These are phyloP conservation scores for Metrosideros polymorpha DNA, from an alignment of 441 rosid species.

Conservation along the genomic window DNA sequence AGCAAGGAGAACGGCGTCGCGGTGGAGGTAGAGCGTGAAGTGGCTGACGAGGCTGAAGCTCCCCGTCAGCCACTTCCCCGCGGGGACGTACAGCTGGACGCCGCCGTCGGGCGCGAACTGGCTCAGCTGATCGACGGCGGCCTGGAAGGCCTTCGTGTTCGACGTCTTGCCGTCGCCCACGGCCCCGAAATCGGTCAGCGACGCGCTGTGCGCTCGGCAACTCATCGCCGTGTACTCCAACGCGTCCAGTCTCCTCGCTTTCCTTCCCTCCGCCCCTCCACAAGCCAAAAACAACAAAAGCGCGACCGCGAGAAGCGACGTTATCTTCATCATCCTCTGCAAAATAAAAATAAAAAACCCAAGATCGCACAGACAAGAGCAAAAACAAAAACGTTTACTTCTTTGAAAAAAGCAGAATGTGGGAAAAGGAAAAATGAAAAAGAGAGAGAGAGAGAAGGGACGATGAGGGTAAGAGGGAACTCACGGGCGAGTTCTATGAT, in stretches of 20 bases:
- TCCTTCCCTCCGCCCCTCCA: conserved; percentile 32
- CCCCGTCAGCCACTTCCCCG: conserved; percentile 62
- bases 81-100: conserved; percentile 48
- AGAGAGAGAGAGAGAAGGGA: neutral
- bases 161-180: conserved; percentile 53
- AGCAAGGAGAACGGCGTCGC: conserved; percentile 53
- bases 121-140: conserved; percentile 38
- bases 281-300: neutral
- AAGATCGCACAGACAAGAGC: neutral
- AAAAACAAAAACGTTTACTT: neutral
- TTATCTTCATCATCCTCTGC: conserved; percentile 14
- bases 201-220: conserved; percentile 54
- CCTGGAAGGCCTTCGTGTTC: conserved; percentile 55
- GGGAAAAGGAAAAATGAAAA: neutral
- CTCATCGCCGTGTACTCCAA: conserved; percentile 58
- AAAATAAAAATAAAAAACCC: neutral
- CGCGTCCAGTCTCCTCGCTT: conserved; percentile 9
- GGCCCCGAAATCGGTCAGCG: conserved; percentile 58
- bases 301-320: conserved; percentile 10
- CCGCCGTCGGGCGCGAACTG: conserved; percentile 40
- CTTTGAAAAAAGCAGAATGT: neutral
- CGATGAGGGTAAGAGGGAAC: conserved; percentile 4
- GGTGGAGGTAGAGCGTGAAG: conserved; percentile 60
- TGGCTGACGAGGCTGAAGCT: conserved; percentile 54
- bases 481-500: neutral